Conservation (phyloP, 352 stramenopile species). For the Pythium apleroticum region DNA sequence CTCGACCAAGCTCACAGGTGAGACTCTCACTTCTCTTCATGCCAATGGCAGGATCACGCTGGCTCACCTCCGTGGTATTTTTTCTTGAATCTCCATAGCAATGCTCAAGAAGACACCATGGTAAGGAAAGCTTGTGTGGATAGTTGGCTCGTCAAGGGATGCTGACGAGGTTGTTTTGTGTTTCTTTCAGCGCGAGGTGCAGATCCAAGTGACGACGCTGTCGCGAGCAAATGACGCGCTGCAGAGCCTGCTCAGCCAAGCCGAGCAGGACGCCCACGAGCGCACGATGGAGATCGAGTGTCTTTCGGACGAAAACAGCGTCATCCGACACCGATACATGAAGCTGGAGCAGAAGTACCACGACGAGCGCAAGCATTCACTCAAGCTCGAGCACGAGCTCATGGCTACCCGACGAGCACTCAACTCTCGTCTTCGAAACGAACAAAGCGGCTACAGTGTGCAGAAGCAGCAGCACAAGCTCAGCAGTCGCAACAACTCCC, state of each 20-base stretch:
- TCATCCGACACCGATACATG: constrained; percentile 59
- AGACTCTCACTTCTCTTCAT: constrained; percentile 6
- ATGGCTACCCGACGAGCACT: constrained; percentile 39
- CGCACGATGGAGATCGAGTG: constrained; percentile 68
- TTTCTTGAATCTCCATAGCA: constrained; percentile 22
- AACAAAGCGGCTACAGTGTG: neutral
- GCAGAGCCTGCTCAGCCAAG: constrained; percentile 54
- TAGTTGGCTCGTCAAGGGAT: too few relatives aligned
- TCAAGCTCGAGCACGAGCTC: constrained; percentile 64
- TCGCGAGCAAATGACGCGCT: constrained; percentile 65
- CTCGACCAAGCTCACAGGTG: constrained; percentile 54
- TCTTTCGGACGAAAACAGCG: constrained; percentile 77
- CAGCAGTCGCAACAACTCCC: constrained; percentile 12
- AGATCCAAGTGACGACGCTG: constrained; percentile 57
- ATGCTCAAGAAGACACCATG: constrained; percentile 54
- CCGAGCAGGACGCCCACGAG: constrained; percentile 63
- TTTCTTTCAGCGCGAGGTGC: constrained; percentile 46
- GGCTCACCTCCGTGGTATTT: constrained; percentile 12
- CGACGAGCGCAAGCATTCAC: constrained; percentile 61
- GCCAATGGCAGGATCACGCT: neutral
- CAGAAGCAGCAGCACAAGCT: constrained; percentile 27
- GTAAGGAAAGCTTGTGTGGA: constrained; percentile 25
- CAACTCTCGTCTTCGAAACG: constrained; percentile 4
- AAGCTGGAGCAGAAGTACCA: constrained; percentile 67
- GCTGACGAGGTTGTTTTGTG: constrained; percentile 13